Base-by-base conservation (phyloP, 2,329 filamentous ascomycete genomes). In the Aspergillus ochraceus region DNA sequence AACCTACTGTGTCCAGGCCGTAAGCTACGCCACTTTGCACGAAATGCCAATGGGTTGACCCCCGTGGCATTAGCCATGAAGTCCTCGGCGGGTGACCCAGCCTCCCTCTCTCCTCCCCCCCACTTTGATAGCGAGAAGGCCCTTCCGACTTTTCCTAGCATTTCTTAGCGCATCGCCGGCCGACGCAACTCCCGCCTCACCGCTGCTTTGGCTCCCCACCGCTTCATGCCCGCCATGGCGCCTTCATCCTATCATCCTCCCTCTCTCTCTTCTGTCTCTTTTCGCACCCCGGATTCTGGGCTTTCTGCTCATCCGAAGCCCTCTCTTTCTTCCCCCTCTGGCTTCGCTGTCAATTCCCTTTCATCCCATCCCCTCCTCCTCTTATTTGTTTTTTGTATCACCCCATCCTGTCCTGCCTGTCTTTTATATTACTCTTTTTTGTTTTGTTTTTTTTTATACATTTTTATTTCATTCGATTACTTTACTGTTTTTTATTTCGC, bases 181-280 rank as follows among this genome's bases (percentile, higher is more conserved):
- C 60, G 60, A 68, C 66, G 57, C 67, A 60, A 58, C 66, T 66
- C 52, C 64, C 68, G 66, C 73, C 61, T 77, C 76, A 78, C 76
- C 76, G 76, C 76, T 76, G 73, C 72, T 77, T 77, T 71, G 69
- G 45, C 69, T 74, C 70, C 72, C 72, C 78, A 77, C 78, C 77
- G 74, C 71, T 70, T 74, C 67, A 62, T 65, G 57, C 63, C 62
- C 57, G 56, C 62, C 64, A 68, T 68, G 65, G 64, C 26, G 20
- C 24, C 65, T 59, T 70, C 67, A 66, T 71, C 69, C 71, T 70
- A 67, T 72, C 66, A 67, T 63, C 68, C 65, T 68, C 61, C 65
- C 29, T 57, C 62, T 61, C 64, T 66, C 65, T 64, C 67, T 70
- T 67, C 64, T 57, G 59, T 66, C 20, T 39, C 30, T 59, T 66